Conservation (phyloP, 164 flowering plant species). For the grape (Vitis vinifera) region DNA sequence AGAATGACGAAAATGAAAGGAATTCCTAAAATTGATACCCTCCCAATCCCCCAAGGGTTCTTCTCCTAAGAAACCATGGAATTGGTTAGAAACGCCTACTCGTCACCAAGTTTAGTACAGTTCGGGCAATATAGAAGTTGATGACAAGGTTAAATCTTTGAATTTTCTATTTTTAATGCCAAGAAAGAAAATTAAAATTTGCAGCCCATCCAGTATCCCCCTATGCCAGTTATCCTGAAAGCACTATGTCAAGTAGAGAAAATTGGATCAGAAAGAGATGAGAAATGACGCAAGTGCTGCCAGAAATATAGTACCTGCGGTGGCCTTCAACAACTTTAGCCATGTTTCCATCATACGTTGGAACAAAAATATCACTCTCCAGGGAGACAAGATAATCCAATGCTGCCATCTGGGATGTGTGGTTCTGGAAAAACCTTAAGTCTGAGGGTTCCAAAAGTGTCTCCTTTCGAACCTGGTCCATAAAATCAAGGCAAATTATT, state of each 20-base stretch:
- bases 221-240: not conserved
- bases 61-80: too few relatives aligned
- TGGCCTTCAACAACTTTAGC: slow-evolving; percentile 74
- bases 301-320: slow-evolving; percentile 38
- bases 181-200: too few relatives aligned
- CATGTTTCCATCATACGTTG: slow-evolving; percentile 71
- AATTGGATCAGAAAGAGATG: not conserved
- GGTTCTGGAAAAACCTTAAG: slow-evolving; percentile 44
- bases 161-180: too few relatives aligned
- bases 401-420: slow-evolving; percentile 69
- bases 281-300: not conserved
- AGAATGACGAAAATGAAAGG: too few relatives aligned
- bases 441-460: slow-evolving; percentile 48
- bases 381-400: slow-evolving; percentile 55
- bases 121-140: too few relatives aligned
- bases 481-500: slow-evolving; percentile 1
- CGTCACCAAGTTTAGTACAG: too few relatives aligned
- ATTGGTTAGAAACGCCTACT: too few relatives aligned
- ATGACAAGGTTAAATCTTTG: too few relatives aligned
- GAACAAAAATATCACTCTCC: slow-evolving; percentile 61
- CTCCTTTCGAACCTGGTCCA: slow-evolving; percentile 54
- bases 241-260: not conserved
- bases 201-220: too few relatives aligned
- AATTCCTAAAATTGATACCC: too few relatives aligned
- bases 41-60: too few relatives aligned